Conservation (phyloP, 23 red algal species). For the Agarophyton chilense region DNA sequence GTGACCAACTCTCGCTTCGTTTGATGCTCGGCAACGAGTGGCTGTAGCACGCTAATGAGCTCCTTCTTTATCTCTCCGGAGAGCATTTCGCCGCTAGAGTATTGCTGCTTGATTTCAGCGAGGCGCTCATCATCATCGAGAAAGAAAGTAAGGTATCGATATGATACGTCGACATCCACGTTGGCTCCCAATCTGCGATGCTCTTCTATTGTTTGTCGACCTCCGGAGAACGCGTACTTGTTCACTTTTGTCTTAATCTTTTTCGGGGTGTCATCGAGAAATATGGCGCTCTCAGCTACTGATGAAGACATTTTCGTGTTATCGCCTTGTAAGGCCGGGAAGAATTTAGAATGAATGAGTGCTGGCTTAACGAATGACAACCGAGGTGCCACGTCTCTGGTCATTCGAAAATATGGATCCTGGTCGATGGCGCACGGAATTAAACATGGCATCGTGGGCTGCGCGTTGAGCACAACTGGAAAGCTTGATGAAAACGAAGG, state of each 20-base stretch:
- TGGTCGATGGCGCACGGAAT: constrained; percentile 99
- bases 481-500: constrained; percentile 92
- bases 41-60: constrained; percentile 77
- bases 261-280: constrained; percentile 85
- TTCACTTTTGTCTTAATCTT: constrained; percentile 95
- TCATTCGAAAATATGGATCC: constrained; percentile 98
- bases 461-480: constrained; percentile 72
- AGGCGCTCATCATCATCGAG: constrained; percentile 89
- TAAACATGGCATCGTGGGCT: constrained; percentile 83
- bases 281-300: constrained; percentile 81
- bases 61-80: constrained; percentile 96
- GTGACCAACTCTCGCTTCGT: constrained; percentile 59
- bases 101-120: constrained; percentile 75
- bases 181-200: constrained; percentile 89
- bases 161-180: constrained; percentile 85
- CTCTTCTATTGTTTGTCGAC: constrained; percentile 93
- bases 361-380: constrained; percentile 86
- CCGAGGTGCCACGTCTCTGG: constrained; percentile 84
- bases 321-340: constrained; percentile 96
- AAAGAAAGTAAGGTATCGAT: constrained; percentile 95
- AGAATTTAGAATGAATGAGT: constrained; percentile 98
- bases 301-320: constrained; percentile 97
- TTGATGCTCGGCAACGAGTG: constrained; percentile 83
- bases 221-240: constrained; percentile 98
- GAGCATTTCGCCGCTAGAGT: constrained; percentile 86